Conservation (phyloP, 345 rosid genomes). For the Noccaea bulbosa region DNA sequence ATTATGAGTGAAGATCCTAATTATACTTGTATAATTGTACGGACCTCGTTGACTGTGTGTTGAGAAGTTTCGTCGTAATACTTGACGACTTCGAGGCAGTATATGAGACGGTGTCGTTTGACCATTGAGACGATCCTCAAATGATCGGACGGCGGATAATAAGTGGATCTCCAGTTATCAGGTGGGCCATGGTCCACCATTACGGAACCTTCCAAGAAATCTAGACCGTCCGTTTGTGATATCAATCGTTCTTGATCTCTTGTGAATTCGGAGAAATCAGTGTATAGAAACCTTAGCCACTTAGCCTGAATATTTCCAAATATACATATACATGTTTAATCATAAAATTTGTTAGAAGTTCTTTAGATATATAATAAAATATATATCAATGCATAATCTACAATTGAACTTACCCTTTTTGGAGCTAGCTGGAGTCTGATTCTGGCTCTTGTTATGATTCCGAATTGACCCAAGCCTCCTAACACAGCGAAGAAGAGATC, state of each 20-base stretch:
- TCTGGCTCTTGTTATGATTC: conserved; percentile 76
- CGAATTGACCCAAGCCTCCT: conserved; percentile 92
- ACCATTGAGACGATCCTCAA: conserved; percentile 58
- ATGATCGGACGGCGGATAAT: conserved; percentile 59
- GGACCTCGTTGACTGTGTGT: conserved; percentile 53
- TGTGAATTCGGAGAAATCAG: conserved; percentile 60
- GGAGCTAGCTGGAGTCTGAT: conserved; percentile 63
- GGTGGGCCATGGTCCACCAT: conserved; percentile 57
- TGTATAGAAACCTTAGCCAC: conserved; percentile 78
- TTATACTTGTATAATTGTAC: conserved; percentile 16
- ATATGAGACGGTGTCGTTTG: conserved; percentile 54
- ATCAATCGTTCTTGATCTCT: conserved; percentile 71
- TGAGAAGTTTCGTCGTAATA: conserved; percentile 61
- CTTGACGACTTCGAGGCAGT: conserved; percentile 72
- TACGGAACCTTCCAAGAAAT: conserved; percentile 76
- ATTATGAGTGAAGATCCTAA: conserved; percentile 6
- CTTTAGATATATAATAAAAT: not conserved
- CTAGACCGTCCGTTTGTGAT: conserved; percentile 51
- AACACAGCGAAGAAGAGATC: conserved; percentile 69
- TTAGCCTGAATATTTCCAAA: conserved; percentile 50
- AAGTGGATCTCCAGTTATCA: conserved; percentile 61
- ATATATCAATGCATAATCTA: not conserved
- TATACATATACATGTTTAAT: not conserved
- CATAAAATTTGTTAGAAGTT: not conserved
- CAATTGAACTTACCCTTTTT: conserved; percentile 48